Evolutionary conservation across 78 protist species (phyloP), one percentile per base, ranked within the genome.

Genomic region (Dictyostelium capitatum): DNA sequence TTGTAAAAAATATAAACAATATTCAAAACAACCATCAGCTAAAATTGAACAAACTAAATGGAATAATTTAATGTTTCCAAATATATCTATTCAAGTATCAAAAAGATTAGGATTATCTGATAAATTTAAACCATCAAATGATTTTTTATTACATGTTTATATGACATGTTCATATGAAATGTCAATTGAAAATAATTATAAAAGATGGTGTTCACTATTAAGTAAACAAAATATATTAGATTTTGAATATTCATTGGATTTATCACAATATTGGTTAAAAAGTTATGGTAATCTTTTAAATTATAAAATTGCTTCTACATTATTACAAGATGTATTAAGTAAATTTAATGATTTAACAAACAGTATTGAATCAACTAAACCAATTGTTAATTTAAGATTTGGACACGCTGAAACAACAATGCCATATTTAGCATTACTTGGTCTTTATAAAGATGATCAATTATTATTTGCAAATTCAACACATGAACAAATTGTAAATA

Each of bases 401-500:
- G 91, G 51, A 14, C 91, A 84, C 74, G 57, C 74, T 17, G 91
- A 84, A 74, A 84, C 91, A 12, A 14, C 75, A 12, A 57, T 84
- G 17, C 91, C 91, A 8, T 74, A 74, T 2, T 12, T 84, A 23
- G 46, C 91, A 23, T 28, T 84, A 46, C 59, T 84, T 30, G 91
- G 91, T n/a, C 37, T 84, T 1, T 84, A 57, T 74, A 72, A 84
- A 57, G 91, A 84, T 47, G 69, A 19, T 4, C 59, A 47, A 20
- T 46, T 11, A 10, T 28, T 84, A 43, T n/a, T 47, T 23, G 91
- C 91, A 9, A 84, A 84, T 47, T 48, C 50, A 25, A 57, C 83
- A 23, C 37, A 7, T 11, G 50, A 59, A 10, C 78, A 84, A 47
- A 84, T 72, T 7, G 11, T 11, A 9, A 74, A 41, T 28, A 37